Percentiles rank a stretch among this genome's conserved stretches.
phyloP scores from a whole-genome alignment of 2,329 filamentous ascomycete species.

The Phoma sp. region DNA sequence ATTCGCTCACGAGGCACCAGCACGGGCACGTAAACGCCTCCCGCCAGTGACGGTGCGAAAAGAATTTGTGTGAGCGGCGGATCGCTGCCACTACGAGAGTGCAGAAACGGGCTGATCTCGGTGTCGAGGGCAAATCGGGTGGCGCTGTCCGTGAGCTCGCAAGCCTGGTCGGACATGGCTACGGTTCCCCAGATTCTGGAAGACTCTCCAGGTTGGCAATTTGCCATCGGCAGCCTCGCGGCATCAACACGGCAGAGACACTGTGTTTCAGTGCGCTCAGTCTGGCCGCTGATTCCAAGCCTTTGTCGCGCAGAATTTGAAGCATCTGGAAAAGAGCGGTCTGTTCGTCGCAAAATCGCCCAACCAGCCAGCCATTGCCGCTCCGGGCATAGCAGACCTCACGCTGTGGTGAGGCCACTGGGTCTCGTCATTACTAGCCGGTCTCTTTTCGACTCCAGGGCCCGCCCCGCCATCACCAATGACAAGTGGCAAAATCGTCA shows the following conservation, averaged over 20 bases:
- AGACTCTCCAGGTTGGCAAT: conserved; percentile 4
- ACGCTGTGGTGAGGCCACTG: conserved; percentile 36
- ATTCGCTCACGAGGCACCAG: conserved; percentile 29
- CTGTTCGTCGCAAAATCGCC: conserved; percentile 16
- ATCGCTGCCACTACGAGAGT: conserved; percentile 18
- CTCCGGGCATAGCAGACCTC: conserved; percentile 25
- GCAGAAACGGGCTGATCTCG: conserved; percentile 30
- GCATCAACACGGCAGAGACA: conserved; percentile 4
- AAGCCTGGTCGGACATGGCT: conserved; percentile 16
- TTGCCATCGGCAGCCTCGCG: conserved; percentile 11
- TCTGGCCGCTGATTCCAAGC: conserved; percentile 10
- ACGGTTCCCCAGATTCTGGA: conserved; percentile 32
- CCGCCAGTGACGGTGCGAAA: conserved; percentile 30
- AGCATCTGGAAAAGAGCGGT: conserved; percentile 15
- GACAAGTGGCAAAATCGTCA: conserved; percentile 17
- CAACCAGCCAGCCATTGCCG: conserved; percentile 20
- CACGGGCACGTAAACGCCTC: conserved; percentile 22
- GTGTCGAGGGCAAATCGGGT: conserved; percentile 26
- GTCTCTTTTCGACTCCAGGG: conserved; percentile 20
- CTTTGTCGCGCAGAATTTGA: neutral
- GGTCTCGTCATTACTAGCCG: conserved; percentile 27
- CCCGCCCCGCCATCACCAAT: conserved; percentile 17
- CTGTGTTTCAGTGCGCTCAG: conserved; percentile 11
- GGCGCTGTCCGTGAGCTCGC: conserved; percentile 27
- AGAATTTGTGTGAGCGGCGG: conserved; percentile 34